Percentiles rank a stretch among this genome's conserved stretches.
Evolutionary conservation across 768 basidiomycete genomes (phyloP).

Genomic region (Tricholoma flavovirens): DNA sequence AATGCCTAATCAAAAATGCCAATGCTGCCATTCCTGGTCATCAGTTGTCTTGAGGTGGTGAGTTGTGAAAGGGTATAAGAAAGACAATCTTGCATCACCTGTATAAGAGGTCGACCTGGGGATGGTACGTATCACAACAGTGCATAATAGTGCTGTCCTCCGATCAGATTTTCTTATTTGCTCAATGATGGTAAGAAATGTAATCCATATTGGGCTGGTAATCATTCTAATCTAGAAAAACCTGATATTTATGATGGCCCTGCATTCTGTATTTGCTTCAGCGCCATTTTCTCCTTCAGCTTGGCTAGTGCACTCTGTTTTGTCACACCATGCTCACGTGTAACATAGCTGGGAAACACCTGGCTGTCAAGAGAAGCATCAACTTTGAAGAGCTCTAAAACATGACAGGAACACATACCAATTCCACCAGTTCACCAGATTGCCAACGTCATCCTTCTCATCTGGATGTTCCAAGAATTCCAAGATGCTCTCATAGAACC

Average conservation of each 20-base stretch:
- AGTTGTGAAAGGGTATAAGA: neutral
- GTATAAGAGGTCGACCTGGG: neutral
- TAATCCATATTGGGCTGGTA: neutral
- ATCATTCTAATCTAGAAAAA: neutral
- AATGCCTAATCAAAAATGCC: no score
- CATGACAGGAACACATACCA: neutral
- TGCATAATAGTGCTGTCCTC: neutral
- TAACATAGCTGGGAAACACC: neutral
- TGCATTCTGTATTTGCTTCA: neutral
- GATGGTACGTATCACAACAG: neutral
- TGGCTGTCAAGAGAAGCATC: neutral
- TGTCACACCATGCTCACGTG: neutral
- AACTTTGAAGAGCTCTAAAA: neutral
- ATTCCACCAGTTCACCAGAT: slow-evolving; percentile 5
- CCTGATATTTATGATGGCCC: neutral
- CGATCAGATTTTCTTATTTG: neutral
- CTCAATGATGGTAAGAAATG: neutral
- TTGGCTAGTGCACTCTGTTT: neutral
- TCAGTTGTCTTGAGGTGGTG: no score
- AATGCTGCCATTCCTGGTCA: no score
- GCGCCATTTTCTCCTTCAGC: neutral
- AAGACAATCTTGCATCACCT: neutral
- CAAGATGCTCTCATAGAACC: slow-evolving; percentile 2
- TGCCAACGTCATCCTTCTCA: neutral
- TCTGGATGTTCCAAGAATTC: neutral